Conservation (phyloP, 1,284 basidiomycete genomes). For the Ceratobasidium sp. region DNA sequence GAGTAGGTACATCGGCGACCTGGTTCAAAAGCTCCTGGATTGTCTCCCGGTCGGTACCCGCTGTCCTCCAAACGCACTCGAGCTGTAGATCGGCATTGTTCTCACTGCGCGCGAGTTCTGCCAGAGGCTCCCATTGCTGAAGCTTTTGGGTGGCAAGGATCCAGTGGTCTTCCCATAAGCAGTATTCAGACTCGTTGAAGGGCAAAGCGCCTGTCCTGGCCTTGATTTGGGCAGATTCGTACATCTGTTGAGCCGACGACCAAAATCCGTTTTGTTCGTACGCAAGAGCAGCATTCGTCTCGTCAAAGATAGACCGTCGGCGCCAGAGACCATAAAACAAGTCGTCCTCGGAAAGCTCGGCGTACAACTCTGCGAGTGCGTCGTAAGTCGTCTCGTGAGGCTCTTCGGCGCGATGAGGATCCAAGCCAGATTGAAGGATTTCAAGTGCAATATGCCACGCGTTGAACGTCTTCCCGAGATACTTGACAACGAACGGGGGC, state of each 20-base stretch:
- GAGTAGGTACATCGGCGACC: constrained; percentile 88
- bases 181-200: constrained; percentile 96
- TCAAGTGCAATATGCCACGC: constrained; percentile 95
- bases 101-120: constrained; percentile 92
- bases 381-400: constrained; percentile 88
- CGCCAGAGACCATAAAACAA: constrained; percentile 98
- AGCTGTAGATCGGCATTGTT: constrained; percentile 92
- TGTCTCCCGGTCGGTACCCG: constrained; percentile 69
- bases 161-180: constrained; percentile 99
- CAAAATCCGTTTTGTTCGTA: constrained; percentile 99
- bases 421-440: constrained; percentile 83
- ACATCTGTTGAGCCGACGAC: constrained; percentile 89
- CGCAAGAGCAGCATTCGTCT: constrained; percentile 92
- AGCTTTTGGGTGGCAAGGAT: constrained; percentile 95
- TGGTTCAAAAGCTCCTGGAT: constrained; percentile 88
- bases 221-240: constrained; percentile 91
- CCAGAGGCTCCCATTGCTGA: constrained; percentile 96
- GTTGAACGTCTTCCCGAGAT: constrained; percentile 94
- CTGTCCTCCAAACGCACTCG: constrained; percentile 93
- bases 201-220: constrained; percentile 85
- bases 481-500: constrained; percentile 96
- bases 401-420: constrained; percentile 84
- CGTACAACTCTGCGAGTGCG: constrained; percentile 94
- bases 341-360: constrained; percentile 96
- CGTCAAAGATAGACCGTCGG: constrained; percentile 84